phyloP scores from a whole-genome alignment of 2,329 filamentous ascomycete species.

The Eutypella sp. region DNA sequence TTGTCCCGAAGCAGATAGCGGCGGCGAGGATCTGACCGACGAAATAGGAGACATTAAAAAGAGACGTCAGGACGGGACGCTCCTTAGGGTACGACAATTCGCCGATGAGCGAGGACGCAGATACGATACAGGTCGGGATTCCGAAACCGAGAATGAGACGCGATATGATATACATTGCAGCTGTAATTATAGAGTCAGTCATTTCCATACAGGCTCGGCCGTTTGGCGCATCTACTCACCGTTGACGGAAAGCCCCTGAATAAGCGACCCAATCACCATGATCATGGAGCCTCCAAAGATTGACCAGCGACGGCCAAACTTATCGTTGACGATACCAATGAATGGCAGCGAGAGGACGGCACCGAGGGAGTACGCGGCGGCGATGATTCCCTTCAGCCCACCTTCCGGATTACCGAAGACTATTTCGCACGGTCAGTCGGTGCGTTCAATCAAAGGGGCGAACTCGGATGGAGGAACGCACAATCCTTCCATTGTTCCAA shows the following conservation, averaged over 20 bases:
- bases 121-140: slow-evolving; percentile 55
- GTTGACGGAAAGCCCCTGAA: slow-evolving; percentile 48
- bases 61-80: slow-evolving; percentile 51
- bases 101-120: slow-evolving; percentile 53
- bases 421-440: no score
- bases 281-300: slow-evolving; percentile 50
- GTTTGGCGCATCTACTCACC: slow-evolving; percentile 25
- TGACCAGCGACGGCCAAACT: slow-evolving; percentile 51
- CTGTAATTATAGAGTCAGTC: slow-evolving; percentile 6
- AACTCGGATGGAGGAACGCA: slow-evolving; percentile 16
- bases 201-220: no score
- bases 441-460: no score
- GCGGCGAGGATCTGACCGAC: slow-evolving; percentile 46
- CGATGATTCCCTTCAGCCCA: slow-evolving; percentile 48
- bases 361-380: slow-evolving; percentile 55
- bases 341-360: slow-evolving; percentile 54
- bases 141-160: slow-evolving; percentile 57
- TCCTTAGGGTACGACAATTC: slow-evolving; percentile 58
- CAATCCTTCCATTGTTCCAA: slow-evolving; percentile 31
- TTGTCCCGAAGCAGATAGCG: slow-evolving; percentile 46
- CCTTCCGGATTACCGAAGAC: slow-evolving; percentile 42
- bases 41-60: slow-evolving; percentile 57
- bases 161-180: slow-evolving; percentile 53
- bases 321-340: slow-evolving; percentile 50
- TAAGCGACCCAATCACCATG: slow-evolving; percentile 49